phyloP scores from a whole-genome alignment of 164 flowering plant species.

The Vitis riparia region DNA sequence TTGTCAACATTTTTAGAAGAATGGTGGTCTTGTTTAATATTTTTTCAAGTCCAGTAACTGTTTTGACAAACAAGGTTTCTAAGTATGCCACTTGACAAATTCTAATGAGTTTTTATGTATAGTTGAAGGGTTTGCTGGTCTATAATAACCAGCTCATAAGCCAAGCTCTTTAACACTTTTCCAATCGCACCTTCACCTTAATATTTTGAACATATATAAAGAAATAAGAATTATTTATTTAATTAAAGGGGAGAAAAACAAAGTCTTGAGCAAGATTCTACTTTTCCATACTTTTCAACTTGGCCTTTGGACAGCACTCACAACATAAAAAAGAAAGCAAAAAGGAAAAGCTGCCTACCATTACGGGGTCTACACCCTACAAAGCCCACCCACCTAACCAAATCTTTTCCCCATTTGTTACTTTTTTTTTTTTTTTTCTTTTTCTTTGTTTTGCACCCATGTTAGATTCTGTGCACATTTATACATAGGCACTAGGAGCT shows the following conservation, averaged over 20 bases:
- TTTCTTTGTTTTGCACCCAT: constrained; percentile 6
- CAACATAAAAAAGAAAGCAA: constrained; percentile 16
- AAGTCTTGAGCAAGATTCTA: constrained; percentile 28
- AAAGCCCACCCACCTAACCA: constrained; percentile 25
- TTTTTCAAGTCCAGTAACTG: background rate
- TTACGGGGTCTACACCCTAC: constrained; percentile 29
- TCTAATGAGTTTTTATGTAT: background rate
- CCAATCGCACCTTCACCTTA: background rate
- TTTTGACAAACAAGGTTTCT: background rate
- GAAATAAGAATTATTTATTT: too few species aligned
- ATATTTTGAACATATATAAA: background rate
- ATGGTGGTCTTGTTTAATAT: background rate
- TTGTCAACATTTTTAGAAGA: background rate
- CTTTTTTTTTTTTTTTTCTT: constrained; percentile 15
- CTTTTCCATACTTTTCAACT: constrained; percentile 27
- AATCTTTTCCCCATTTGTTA: constrained; percentile 19
- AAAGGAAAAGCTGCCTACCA: constrained; percentile 34
- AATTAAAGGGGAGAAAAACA: constrained; percentile 3
- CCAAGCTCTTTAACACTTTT: constrained; percentile 2
- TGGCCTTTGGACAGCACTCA: constrained; percentile 35
- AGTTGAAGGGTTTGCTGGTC: background rate
- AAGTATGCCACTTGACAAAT: background rate
- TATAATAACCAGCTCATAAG: background rate
- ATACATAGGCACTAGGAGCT: constrained; percentile 4
- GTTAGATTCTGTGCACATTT: constrained; percentile 20